These are phyloP conservation scores for Paecilomyces sp. DNA, from an alignment of 2,329 filamentous ascomycete genomes.

Conservation along the genomic window DNA sequence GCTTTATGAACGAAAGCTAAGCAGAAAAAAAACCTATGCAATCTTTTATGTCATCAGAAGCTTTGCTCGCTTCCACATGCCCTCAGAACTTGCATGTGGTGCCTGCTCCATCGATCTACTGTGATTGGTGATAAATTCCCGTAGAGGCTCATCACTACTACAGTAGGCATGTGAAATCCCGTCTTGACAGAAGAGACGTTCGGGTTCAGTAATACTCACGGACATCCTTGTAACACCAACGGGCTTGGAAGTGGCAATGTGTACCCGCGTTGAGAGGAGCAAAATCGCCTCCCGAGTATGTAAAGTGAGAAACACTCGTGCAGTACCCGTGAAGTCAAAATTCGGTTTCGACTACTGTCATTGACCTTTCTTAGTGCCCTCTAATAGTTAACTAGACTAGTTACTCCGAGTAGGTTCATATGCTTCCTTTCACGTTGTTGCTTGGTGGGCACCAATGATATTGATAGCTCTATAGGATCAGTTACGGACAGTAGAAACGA, in stretches of 20 bases:
- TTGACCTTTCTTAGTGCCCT: too few relatives aligned
- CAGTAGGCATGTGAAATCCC: neutral
- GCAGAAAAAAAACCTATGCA: neutral
- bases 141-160: neutral
- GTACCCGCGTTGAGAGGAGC: neutral
- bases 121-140: neutral
- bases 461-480: too few relatives aligned
- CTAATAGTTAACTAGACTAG: too few relatives aligned
- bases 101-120: neutral
- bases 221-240: neutral
- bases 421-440: too few relatives aligned
- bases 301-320: neutral
- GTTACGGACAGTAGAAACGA: neutral
- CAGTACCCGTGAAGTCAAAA: neutral
- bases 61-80: neutral
- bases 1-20: neutral
- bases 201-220: neutral
- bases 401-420: too few relatives aligned
- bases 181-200: neutral
- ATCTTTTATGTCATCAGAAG: neutral
- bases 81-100: neutral
- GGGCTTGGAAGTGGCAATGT: neutral
- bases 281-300: neutral
- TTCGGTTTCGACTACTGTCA: neutral
- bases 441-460: too few relatives aligned